These are phyloP conservation scores for Fusarium sp. DNA, from an alignment of 2,329 filamentous ascomycete species.

Conservation along the genomic window DNA sequence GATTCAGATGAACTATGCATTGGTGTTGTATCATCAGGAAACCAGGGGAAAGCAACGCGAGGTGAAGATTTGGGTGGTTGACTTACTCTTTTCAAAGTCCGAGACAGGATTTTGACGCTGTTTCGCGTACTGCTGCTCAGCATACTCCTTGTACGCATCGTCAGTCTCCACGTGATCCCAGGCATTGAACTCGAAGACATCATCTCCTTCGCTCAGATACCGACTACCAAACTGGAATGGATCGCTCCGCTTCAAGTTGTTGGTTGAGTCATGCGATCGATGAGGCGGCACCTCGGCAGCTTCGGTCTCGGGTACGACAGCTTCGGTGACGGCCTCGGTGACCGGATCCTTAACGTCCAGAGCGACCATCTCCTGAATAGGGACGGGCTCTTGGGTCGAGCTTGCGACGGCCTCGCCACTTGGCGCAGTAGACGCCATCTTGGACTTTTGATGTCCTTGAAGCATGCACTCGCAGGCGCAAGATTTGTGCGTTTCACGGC, in stretches of 20 bases:
- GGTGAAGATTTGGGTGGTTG: slow-evolving; percentile 4
- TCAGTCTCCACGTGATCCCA: slow-evolving; percentile 99
- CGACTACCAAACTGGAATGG: slow-evolving; percentile 97
- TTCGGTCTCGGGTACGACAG: slow-evolving; percentile 26
- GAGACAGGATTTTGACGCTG: slow-evolving; percentile 89
- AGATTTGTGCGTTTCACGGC: slow-evolving; percentile 35
- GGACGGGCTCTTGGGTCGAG: slow-evolving; percentile 35
- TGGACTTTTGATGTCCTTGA: slow-evolving; percentile 28
- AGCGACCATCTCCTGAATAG: slow-evolving; percentile 44
- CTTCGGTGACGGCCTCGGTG: slow-evolving; percentile 33
- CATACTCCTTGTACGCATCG: slow-evolving; percentile 86
- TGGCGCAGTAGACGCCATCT: slow-evolving; percentile 45
- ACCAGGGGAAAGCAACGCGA: slow-evolving; percentile 48
- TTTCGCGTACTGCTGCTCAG: slow-evolving; percentile 84
- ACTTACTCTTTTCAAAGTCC: slow-evolving; percentile 88
- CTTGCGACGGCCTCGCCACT: slow-evolving; percentile 40
- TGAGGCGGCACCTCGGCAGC: slow-evolving; percentile 63
- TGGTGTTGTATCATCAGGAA: slow-evolving; percentile 68
- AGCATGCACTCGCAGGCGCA: slow-evolving; percentile 46
- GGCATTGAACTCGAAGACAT: slow-evolving; percentile 97
- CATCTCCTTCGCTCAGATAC: slow-evolving; percentile 82
- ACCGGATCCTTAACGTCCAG: slow-evolving; percentile 46
- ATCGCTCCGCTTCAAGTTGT: slow-evolving; percentile 87
- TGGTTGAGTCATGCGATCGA: slow-evolving; percentile 76
- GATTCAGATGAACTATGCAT: slow-evolving; percentile 80